Evolutionary conservation across 805 yeast species (phyloP).

Genomic region (Hermanozyma aechmeae): DNA sequence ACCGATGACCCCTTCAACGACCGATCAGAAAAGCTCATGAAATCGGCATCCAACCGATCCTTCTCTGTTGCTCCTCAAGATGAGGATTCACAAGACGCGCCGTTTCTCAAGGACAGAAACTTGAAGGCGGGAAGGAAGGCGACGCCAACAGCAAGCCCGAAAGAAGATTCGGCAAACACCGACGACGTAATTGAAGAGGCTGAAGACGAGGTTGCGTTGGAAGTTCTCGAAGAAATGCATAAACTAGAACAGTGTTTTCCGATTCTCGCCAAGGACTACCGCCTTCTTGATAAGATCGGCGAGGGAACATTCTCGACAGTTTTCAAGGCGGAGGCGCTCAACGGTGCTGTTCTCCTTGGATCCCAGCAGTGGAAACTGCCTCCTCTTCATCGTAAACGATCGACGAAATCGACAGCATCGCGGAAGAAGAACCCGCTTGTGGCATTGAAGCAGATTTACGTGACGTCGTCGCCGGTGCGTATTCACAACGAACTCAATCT

Average conservation of each 20-base stretch:
- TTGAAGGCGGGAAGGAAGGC: too few species aligned
- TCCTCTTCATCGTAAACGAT: conserved; percentile 18
- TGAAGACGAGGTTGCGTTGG: conserved; percentile 39
- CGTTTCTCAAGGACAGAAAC: too few species aligned
- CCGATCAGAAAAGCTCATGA: too few species aligned
- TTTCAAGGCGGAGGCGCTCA: conserved; percentile 49
- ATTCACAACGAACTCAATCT: conserved; percentile 81
- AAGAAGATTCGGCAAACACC: background rate
- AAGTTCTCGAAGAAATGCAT: conserved; percentile 49
- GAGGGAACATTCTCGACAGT: conserved; percentile 62
- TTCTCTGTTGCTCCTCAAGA: too few species aligned
- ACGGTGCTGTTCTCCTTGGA: conserved; percentile 26
- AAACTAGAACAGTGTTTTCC: conserved; percentile 47
- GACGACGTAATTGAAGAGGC: conserved; percentile 6
- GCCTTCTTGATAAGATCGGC: conserved; percentile 50
- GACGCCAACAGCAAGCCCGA: too few species aligned
- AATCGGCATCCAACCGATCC: too few species aligned
- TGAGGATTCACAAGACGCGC: too few species aligned
- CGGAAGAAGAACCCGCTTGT: conserved; percentile 42
- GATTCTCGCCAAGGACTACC: conserved; percentile 37
- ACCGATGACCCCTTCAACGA: too few species aligned
- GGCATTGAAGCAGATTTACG: conserved; percentile 89
- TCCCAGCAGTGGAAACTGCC: conserved; percentile 38
- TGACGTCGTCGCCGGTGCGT: conserved; percentile 89
- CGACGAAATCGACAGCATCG: conserved; percentile 9